Conservation (phyloP, 2,329 filamentous ascomycete genomes). For the Botrytis deweyae region DNA sequence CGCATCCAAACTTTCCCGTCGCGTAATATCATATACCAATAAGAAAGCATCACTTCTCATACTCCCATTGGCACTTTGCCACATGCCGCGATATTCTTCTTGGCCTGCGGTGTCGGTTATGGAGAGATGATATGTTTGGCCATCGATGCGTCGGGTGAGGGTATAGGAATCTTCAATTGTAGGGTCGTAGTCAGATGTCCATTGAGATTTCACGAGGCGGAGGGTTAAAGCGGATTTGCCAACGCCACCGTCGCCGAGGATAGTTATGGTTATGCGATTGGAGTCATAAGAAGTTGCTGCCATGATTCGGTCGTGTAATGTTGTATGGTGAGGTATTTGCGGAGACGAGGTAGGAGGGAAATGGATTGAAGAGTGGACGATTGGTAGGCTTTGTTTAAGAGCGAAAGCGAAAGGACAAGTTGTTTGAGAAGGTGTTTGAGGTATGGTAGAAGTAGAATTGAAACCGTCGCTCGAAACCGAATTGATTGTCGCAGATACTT, state of each 20-base stretch:
- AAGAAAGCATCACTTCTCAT: slow-evolving; percentile 79
- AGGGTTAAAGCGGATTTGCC: slow-evolving; percentile 84
- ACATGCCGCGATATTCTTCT: slow-evolving; percentile 86
- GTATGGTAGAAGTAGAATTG: neutral
- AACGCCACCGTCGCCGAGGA: slow-evolving; percentile 83
- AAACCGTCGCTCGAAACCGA: neutral
- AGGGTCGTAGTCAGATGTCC: slow-evolving; percentile 80
- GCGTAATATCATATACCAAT: slow-evolving; percentile 85
- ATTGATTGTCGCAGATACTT: neutral
- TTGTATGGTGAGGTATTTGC: neutral
- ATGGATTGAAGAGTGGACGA: neutral
- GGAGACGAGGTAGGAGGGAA: neutral
- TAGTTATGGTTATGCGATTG: slow-evolving; percentile 66
- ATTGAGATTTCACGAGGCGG: slow-evolving; percentile 76
- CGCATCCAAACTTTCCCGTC: slow-evolving; percentile 63
- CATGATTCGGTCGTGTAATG: neutral
- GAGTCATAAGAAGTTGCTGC: slow-evolving; percentile 6
- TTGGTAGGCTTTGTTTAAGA: neutral
- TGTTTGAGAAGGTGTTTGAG: slow-evolving; percentile 11
- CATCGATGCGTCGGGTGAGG: slow-evolving; percentile 77
- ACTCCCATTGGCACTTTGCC: slow-evolving; percentile 63
- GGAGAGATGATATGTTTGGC: slow-evolving; percentile 71
- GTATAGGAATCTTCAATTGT: slow-evolving; percentile 84
- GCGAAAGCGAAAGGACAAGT: neutral
- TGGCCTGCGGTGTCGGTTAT: slow-evolving; percentile 87